Base-by-base conservation (phyloP, 768 basidiomycete species). In the Postia placenta region DNA sequence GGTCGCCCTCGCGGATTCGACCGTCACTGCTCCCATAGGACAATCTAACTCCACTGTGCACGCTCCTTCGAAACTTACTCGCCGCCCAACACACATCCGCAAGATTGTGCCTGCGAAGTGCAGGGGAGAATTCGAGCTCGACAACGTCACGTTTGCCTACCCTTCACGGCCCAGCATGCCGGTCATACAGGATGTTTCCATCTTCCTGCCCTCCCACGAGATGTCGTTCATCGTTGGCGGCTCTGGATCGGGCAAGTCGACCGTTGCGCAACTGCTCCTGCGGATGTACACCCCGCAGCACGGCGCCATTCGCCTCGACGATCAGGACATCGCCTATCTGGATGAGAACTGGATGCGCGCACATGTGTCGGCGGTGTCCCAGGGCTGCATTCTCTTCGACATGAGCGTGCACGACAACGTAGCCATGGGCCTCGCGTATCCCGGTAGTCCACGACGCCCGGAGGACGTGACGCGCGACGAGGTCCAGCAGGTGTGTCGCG, bases 341-440 rank as follows among this genome's bases (percentile, higher is more conserved):
- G 91, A 94, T 57, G 69, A 76, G 20, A 57, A 61, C 2, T 96
- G 84, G 79, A 71, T 81, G n/a, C 69, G 80, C 4, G 64, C 69
- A 7, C 79, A 88, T 55, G 75, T 97, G 33, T 85, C 83, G 0
- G 81, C 83, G 9, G 83, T 99, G 15, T 76, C 78, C 0, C 93
- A 96, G 66, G 81, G 80, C 39, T 81, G 81, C 24, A 82, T 93
- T 41, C 69, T 96, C 3, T 90, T 92, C 56, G 86, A 88, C 45
- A 78, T 83, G 59, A 83, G 71, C 11, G 72, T 97, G 1, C 85
- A 87, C 57, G 88, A 94, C 56, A 97, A 97, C 58, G 78, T 96
- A 51, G 87, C 87, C 0, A 76, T 95, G 50, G 91, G 83, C 3
- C 67, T 83, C 4, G 79, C 80, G 5, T 80, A 79, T 5, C 62